These are phyloP conservation scores for Rhizophagus sp. DNA, from an alignment of 192 early-diverging fungal genomes.

Conservation along the genomic window DNA sequence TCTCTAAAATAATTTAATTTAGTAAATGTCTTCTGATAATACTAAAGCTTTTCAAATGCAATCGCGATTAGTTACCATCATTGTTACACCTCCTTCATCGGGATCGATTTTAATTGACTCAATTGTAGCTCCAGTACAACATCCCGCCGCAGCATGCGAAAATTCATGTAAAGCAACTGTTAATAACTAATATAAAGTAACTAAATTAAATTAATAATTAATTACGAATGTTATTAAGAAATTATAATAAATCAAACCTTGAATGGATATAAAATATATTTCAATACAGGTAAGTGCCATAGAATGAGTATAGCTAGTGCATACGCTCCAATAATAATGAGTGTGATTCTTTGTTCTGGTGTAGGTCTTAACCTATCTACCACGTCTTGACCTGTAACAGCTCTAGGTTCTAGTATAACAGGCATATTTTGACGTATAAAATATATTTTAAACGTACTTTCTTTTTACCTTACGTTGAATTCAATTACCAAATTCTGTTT, in stretches of 20 bases:
- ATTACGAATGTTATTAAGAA: not conserved
- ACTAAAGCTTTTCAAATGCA: not conserved
- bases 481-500: too few species aligned
- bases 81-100: slow-evolving; percentile 87
- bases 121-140: slow-evolving; percentile 87
- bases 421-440: not conserved
- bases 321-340: slow-evolving; percentile 63
- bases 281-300: slow-evolving; percentile 87
- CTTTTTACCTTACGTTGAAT: too few species aligned
- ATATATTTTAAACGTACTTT: too few species aligned
- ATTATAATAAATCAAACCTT: slow-evolving; percentile 52
- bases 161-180: slow-evolving; percentile 96
- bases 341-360: not conserved
- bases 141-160: slow-evolving; percentile 85
- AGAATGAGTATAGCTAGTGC: slow-evolving; percentile 67
- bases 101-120: slow-evolving; percentile 89
- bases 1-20: slow-evolving; percentile 34
- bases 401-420: not conserved
- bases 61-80: slow-evolving; percentile 51
- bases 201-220: not conserved
- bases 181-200: slow-evolving; percentile 56
- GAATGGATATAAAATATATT: slow-evolving; percentile 90
- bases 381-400: not conserved
- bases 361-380: not conserved
- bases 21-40: not conserved